Evolutionary conservation across 805 yeast genomes (phyloP), one percentile per base, ranked within the genome.

Genomic region (Candida dajiaensis): DNA sequence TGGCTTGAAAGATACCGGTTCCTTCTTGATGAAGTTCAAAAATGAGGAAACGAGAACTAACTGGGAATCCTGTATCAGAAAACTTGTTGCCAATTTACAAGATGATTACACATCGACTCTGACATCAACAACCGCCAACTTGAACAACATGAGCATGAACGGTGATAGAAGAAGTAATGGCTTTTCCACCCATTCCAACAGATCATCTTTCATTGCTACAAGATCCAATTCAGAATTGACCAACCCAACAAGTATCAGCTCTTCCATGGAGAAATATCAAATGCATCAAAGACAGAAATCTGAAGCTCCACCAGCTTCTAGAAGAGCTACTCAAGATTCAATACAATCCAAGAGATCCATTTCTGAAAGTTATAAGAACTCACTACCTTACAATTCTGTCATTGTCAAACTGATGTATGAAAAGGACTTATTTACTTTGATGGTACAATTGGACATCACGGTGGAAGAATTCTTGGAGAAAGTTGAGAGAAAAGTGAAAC

Each of bases 1-100:
- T n/a, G 94, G 96, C 9, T 80, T 83, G 44, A 82, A 80, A 57
- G 97, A 90, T 53, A 81, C 86, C 25, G 97, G 96, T 13, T 80
- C 87, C 18, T 89, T 94, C 56, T 78, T 89, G 16, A 74, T 94
- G 61, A 76, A 87, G 47, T 89, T 89, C 65, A 77, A 84, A 50
- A 84, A 84, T 43, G 97, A 90, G 58, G 98, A 94, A 63, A 73
- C 74, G 16, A 73, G 95, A 52, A 76, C 75, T 48, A 92, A 84
- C 63, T 94, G 98, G 98, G 88, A 79, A 48, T 62, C 70, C 2
- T 77, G 89, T 50, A 71, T 85, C 51, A 75, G 81, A 49, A 66
- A 63, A 41, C 64, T 80, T 44, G 74, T 67, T 3, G 46, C 54
- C 3, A 63, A 55, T 20, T 50, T 61, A 18, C 66, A 64, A 40